These are phyloP conservation scores for Mycena citricolor DNA, from an alignment of 1,284 basidiomycete species.

Conservation along the genomic window DNA sequence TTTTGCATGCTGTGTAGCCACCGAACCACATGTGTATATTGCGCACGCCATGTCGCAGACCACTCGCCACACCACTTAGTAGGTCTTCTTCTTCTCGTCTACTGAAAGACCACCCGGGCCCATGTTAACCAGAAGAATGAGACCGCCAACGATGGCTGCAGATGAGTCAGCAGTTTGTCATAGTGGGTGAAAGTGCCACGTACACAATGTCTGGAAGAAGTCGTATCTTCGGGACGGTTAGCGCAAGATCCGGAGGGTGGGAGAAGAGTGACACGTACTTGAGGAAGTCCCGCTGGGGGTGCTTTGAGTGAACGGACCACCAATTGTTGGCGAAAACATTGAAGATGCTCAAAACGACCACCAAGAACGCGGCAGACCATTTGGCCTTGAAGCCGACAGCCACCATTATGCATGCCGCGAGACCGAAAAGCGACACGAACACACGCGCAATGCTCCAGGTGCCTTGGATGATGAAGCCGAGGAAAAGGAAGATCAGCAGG, in stretches of 20 bases:
- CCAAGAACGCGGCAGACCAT: constrained; percentile 97
- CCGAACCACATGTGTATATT: no score
- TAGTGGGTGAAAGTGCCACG: constrained; percentile 32
- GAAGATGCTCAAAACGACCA: constrained; percentile 89
- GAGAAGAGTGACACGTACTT: constrained; percentile 79
- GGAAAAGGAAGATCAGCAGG: constrained; percentile 97
- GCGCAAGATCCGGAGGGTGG: constrained; percentile 23
- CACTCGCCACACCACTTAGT: constrained; percentile 38
- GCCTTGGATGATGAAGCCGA: constrained; percentile 96
- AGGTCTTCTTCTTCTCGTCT: constrained; percentile 99
- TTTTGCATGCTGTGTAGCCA: no score
- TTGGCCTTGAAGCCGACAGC: constrained; percentile 99
- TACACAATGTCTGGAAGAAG: constrained; percentile 93
- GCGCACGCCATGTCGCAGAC: no score
- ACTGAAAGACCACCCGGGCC: constrained; percentile 97
- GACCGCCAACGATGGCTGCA: constrained; percentile 92
- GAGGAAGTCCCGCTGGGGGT: constrained; percentile 97
- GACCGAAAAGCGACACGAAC: constrained; percentile 83
- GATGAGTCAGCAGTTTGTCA: constrained; percentile 3
- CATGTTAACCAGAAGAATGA: constrained; percentile 97
- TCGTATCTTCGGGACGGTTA: constrained; percentile 64
- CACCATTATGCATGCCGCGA: constrained; percentile 95
- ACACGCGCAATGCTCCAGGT: constrained; percentile 86
- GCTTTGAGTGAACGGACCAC: constrained; percentile 92
- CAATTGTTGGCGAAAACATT: constrained; percentile 99